phyloP scores from a whole-genome alignment of 2,329 filamentous ascomycete genomes.

The Orbilia oligospora region DNA sequence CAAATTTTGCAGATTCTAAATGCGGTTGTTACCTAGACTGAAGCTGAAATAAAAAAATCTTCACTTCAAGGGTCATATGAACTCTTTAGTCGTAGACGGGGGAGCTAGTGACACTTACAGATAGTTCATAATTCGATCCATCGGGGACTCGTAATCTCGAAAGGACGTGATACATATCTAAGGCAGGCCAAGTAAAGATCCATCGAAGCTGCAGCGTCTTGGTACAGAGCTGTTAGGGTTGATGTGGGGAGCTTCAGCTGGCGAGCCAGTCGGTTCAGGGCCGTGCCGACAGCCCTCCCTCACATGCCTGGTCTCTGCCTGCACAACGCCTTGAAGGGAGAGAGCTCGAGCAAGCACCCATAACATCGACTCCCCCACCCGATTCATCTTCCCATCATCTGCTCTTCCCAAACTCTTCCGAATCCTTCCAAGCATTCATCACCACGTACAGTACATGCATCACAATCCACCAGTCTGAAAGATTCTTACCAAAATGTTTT shows the following conservation, averaged over 20 bases:
- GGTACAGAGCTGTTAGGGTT: conserved; percentile 3
- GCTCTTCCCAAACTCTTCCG: neutral
- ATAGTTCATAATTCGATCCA: neutral
- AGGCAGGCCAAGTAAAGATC: neutral
- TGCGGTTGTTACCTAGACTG: neutral
- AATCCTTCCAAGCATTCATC: conserved; percentile 11
- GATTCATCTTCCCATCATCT: neutral
- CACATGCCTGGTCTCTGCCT: neutral
- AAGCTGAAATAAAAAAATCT: neutral
- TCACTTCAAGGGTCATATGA: neutral
- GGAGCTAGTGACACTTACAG: neutral
- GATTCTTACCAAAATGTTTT: conserved; percentile 34
- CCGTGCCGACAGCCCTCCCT: neutral
- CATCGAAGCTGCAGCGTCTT: neutral
- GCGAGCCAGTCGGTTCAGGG: neutral
- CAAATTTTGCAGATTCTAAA: neutral
- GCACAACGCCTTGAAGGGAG: conserved; percentile 8
- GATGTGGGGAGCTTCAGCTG: conserved; percentile 29
- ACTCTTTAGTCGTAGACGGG: neutral
- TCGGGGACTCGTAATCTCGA: neutral
- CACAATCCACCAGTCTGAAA: neutral
- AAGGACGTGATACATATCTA: neutral
- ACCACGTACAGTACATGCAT: neutral
- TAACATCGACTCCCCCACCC: conserved; percentile 10
- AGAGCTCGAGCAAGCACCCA: neutral